phyloP scores from a whole-genome alignment of 2,329 filamentous ascomycete genomes.

The Botrytis cinerea region DNA sequence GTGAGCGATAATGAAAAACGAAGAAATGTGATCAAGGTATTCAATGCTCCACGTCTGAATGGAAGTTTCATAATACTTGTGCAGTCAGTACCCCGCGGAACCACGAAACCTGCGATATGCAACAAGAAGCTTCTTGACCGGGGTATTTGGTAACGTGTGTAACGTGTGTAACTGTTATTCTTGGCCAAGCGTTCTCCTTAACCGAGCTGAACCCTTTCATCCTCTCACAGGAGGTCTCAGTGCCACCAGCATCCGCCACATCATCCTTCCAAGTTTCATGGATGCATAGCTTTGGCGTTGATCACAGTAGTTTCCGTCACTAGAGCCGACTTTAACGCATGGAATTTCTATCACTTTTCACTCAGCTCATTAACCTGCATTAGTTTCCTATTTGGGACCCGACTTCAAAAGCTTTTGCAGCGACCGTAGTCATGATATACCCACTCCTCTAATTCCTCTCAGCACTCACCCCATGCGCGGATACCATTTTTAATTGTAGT shows the following conservation, averaged over 20 bases:
- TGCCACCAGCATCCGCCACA: neutral
- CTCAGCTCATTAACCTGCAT: no score
- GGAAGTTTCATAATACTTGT: neutral
- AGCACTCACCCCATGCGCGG: neutral
- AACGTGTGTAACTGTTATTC: neutral
- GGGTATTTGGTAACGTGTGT: constrained; percentile 1
- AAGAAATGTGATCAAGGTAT: neutral
- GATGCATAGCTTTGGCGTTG: neutral
- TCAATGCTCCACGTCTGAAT: neutral
- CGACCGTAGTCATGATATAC: neutral
- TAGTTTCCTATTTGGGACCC: neutral
- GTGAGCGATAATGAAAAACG: neutral
- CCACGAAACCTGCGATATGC: constrained; percentile 1
- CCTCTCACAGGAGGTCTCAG: neutral
- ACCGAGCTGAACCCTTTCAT: neutral
- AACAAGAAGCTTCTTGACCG: neutral
- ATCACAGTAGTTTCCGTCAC: neutral
- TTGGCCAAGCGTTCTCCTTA: neutral
- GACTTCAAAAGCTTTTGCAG: no score
- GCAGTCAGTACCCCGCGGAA: neutral
- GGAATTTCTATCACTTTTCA: neutral
- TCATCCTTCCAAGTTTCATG: neutral
- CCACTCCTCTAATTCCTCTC: neutral
- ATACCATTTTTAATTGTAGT: no score
- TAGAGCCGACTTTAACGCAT: neutral